Evolutionary conservation across 2,329 filamentous ascomycete species (phyloP).

Genomic region (Grosmannia serpens): DNA sequence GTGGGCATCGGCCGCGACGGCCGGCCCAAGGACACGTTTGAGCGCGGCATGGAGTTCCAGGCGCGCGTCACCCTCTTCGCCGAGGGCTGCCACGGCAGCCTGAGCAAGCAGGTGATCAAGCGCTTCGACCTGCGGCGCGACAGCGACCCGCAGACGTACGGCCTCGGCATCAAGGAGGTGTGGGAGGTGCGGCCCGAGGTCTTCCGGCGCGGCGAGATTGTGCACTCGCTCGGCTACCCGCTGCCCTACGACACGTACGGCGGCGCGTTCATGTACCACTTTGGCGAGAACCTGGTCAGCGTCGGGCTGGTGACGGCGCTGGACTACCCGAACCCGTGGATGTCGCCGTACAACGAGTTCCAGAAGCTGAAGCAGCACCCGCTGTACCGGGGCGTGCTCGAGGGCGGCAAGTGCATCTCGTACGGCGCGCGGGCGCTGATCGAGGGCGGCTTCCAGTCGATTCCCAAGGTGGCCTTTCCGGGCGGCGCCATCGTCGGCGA

Average conservation of each 20-base stretch:
- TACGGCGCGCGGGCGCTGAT: constrained; percentile 87
- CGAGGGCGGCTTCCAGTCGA: constrained; percentile 94
- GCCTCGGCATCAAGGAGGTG: constrained; percentile 87
- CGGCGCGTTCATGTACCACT: constrained; percentile 99
- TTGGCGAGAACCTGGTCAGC: constrained; percentile 91
- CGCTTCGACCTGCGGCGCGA: constrained; percentile 86
- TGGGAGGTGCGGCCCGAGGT: constrained; percentile 94
- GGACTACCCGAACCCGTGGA: constrained; percentile 93
- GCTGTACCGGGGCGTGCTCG: constrained; percentile 74
- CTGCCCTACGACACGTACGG: constrained; percentile 83
- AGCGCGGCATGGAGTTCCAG: constrained; percentile 97
- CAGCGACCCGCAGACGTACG: constrained; percentile 91
- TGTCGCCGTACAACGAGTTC: constrained; percentile 91
- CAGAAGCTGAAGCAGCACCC: constrained; percentile 98
- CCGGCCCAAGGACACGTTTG: constrained; percentile 79
- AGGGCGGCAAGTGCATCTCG: constrained; percentile 94
- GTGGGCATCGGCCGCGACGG: constrained; percentile 73
- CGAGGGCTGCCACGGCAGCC: constrained; percentile 89
- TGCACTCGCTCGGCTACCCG: constrained; percentile 89
- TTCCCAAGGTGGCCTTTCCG: constrained; percentile 93
- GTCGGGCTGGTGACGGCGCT: constrained; percentile 85
- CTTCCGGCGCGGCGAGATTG: constrained; percentile 74
- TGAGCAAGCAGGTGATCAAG: constrained; percentile 90
- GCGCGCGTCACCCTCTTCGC: constrained; percentile 82
- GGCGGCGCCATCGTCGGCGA: constrained; percentile 93